Evolutionary conservation across 495 filamentous ascomycete species (phyloP), one percentile per base, ranked within the genome.

Genomic region (Lentithecium fluviatile): DNA sequence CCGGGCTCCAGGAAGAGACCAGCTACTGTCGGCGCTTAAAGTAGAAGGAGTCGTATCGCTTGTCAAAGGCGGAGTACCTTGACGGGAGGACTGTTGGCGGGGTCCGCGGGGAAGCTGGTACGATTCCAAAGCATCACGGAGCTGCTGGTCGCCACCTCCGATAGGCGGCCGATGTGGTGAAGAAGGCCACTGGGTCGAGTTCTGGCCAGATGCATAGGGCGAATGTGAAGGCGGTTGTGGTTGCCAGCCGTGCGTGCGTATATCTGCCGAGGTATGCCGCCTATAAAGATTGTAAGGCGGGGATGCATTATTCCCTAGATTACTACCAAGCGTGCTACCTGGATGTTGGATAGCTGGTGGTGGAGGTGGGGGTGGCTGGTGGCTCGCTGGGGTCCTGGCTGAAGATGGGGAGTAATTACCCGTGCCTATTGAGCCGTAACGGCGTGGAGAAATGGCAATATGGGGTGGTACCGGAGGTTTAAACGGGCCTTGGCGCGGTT

Each of bases 181-280:
- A 0, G 90, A 87, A 2, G 93, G 91, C 90, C 91, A 97, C 50
- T 89, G 88, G 23, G 83, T 72, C 10, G 85, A 89, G 36, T 85
- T 83, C 21, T 89, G 86, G 2, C 86, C 86, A 20, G 88, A 86
- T 2, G 76, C 71, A 58, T 90, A 90, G 12, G 91, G 89, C 3
- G 90, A 91, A 24, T 80, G 79, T 13, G 60, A 59, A 2, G 67
- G 65, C 29, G 67, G 70, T 23, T 53, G 70, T 15, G 83, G 80
- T 64, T 88, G 85, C 94, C 94, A 97, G 51, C 90, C 89, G 65
- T 88, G 88, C 40, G 88, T 84, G 26, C 94, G 88, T 64, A 98
- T 97, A 67, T 98, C 94, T 53, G 94, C 94, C 47, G 93, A 94
- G 1, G 94, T 98, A 73, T 98, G 94, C 43, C 94, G 85, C 20